Evolutionary conservation across 2,329 filamentous ascomycete genomes (phyloP), one percentile per base, ranked within the genome.

Genomic region (Claviceps digitariae): DNA sequence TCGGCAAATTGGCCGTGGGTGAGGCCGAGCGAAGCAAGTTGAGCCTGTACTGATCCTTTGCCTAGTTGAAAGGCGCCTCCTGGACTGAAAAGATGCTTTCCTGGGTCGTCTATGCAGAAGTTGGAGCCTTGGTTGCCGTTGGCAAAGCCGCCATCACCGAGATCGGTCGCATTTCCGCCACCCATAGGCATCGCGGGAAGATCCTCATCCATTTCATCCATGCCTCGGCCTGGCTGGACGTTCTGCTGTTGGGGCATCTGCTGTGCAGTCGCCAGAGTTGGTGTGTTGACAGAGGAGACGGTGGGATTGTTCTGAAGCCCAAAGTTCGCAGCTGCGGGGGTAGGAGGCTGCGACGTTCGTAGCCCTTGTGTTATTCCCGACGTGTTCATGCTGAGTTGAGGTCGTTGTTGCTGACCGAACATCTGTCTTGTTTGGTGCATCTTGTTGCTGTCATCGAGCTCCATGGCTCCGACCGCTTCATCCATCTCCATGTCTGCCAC

Each of bases 401-500:
- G 86, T 44, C 69, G 66, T 55, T 80, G 72, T 58, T 79, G 77
- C 60, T 83, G 80, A 46, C 80, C 80, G 59, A 87, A 87, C 57
- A 85, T 73, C 60, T 86, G 83, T 46, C 83, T 78, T 21, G 81
- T 79, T 62, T 86, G 82, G 60, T 87, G 85, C 62, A 87, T 82
- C 58, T 79, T 75, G 50, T 83, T 77, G 60, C 69, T 78, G 57
- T 82, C 77, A 48, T 82, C 77, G 62, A 82, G 72, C 54, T 84
- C 81, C 77, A 84, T 78, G 51, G 76, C 72, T 4, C 81, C 83
- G 49, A 87, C 75, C 8, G 83, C 79, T 61, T 95, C 90, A 63
- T 97, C 91, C 84, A 97, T 87, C 63, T 97, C 91, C 91, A 97
- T 96, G 63, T 95, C 89, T 51, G 89, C 90, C 31, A 94, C 81